Evolutionary conservation across 2,329 filamentous ascomycete genomes (phyloP).

Genomic region (Phaeosphaeriaceae sp.): DNA sequence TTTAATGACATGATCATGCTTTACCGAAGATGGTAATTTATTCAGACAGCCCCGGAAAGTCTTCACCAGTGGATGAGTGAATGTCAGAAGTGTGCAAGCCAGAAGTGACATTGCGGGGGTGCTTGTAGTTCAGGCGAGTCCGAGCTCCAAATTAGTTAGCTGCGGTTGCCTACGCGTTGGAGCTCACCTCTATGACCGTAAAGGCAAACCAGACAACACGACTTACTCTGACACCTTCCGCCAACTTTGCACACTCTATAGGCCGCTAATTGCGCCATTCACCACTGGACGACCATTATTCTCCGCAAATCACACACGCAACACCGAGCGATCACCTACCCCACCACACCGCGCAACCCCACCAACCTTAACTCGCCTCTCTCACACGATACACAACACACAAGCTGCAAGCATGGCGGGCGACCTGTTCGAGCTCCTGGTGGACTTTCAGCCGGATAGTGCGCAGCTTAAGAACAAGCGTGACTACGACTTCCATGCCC

Average conservation of each 20-base stretch:
- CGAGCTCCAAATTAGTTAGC: slow-evolving; percentile 19
- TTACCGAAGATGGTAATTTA: too few relatives aligned
- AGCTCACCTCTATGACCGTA: slow-evolving; percentile 25
- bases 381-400: slow-evolving; percentile 3
- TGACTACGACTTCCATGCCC: slow-evolving; percentile 50
- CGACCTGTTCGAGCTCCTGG: slow-evolving; percentile 36
- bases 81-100: background rate
- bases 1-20: background rate
- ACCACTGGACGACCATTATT: background rate
- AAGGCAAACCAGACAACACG: background rate
- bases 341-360: slow-evolving; percentile 25
- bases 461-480: slow-evolving; percentile 41
- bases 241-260: background rate
- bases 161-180: slow-evolving; percentile 30
- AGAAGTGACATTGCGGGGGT: slow-evolving; percentile 12
- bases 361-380: slow-evolving; percentile 10
- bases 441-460: slow-evolving; percentile 47
- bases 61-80: too few relatives aligned
- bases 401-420: slow-evolving; percentile 32
- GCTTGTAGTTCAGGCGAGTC: slow-evolving; percentile 13
- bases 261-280: background rate
- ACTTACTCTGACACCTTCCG: slow-evolving; percentile 1
- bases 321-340: slow-evolving; percentile 16
- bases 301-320: background rate
- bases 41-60: too few relatives aligned